A percentile compares a stretch with the other conserved stretches of the same genome.
These are phyloP conservation scores for Nissolia schottii DNA, from an alignment of 306 rosid genomes.

Conservation along the genomic window DNA sequence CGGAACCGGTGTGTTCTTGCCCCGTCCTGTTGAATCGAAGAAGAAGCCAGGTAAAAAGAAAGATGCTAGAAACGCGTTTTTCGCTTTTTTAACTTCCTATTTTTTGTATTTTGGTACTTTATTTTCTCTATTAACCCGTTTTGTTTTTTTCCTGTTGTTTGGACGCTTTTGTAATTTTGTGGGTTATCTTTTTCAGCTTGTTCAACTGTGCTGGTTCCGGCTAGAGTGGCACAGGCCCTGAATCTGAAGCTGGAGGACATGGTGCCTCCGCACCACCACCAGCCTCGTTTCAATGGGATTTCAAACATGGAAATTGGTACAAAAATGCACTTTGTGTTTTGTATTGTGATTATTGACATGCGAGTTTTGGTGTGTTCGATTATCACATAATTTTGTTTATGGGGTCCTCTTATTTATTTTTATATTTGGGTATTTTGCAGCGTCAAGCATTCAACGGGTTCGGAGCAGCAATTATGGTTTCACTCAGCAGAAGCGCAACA, in stretches of 20 bases:
- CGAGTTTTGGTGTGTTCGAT: too few species aligned
- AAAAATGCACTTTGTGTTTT: neutral
- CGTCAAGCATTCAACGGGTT: neutral
- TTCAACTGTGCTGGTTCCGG: constrained; percentile 58
- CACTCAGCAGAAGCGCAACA: constrained; percentile 36
- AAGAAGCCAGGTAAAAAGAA: constrained; percentile 45
- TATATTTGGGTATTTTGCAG: too few species aligned
- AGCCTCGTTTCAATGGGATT: constrained; percentile 24
- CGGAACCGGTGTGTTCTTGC: constrained; percentile 91
- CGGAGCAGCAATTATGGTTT: constrained; percentile 7
- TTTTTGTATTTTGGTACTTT: neutral
- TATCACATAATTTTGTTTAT: too few species aligned
- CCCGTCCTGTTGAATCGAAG: constrained; percentile 41
- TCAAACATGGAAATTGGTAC: constrained; percentile 41
- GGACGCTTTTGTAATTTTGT: neutral
- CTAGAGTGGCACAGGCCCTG: constrained; percentile 62
- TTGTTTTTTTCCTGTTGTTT: neutral
- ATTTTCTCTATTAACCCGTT: neutral
- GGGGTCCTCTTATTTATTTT: neutral
- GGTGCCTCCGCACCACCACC: constrained; percentile 14
- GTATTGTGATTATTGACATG: too few species aligned
- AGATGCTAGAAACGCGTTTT: neutral
- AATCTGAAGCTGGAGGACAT: constrained; percentile 43
- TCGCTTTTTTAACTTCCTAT: too few species aligned
- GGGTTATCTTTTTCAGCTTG: constrained; percentile 24